Conservation (phyloP, 2,329 filamentous ascomycete genomes). For the Fusarium dimerum region DNA sequence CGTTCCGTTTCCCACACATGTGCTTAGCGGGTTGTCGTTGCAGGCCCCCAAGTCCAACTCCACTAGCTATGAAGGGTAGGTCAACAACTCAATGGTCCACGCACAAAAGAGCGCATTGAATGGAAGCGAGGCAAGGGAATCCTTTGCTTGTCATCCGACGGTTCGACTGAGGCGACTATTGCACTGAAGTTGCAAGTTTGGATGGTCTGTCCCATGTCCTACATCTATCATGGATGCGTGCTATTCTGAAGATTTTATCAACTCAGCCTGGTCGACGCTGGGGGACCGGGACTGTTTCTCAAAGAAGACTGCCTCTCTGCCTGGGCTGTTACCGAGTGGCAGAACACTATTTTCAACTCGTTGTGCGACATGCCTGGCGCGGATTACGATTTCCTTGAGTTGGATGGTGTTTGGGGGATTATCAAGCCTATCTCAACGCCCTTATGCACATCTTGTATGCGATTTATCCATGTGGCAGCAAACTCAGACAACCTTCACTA, state of each 20-base stretch:
- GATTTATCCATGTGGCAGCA: background rate
- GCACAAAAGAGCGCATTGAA: background rate
- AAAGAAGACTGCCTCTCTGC: background rate
- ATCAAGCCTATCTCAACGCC: background rate
- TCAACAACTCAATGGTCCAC: constrained; percentile 1
- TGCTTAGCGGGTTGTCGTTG: constrained; percentile 14
- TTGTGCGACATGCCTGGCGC: background rate
- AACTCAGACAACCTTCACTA: background rate
- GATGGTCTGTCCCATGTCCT: background rate
- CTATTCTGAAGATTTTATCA: background rate
- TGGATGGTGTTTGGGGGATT: background rate
- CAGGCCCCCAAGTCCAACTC: constrained; percentile 6
- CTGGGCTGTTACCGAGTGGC: background rate
- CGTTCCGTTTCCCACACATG: constrained; percentile 21
- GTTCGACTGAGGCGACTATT: background rate
- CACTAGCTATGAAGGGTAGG: constrained; percentile 4
- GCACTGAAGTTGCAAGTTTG: too few relatives aligned
- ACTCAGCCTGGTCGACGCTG: background rate
- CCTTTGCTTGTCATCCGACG: constrained; percentile 5
- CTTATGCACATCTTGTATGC: background rate
- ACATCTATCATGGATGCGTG: background rate
- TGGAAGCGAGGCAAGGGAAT: constrained; percentile 1
- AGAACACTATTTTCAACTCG: background rate
- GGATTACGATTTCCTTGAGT: background rate
- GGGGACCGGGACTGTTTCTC: background rate